Percentiles rank a stretch among this genome's conserved stretches.
phyloP scores from a whole-genome alignment of 208 protist species.

The Trichomonas tenax region DNA sequence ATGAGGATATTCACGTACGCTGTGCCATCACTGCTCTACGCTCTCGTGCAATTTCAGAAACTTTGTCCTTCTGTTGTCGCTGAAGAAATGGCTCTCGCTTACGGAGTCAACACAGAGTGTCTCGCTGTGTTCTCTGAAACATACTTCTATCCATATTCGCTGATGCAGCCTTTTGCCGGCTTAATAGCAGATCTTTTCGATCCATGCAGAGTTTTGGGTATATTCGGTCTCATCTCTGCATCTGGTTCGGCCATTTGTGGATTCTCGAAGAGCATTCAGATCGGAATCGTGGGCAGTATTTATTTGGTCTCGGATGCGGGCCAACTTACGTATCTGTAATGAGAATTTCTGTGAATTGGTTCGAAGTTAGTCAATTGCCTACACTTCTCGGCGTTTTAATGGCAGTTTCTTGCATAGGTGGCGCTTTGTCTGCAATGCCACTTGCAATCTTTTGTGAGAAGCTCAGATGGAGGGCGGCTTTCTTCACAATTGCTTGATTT shows the following conservation, averaged over 20 bases:
- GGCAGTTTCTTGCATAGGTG: background rate
- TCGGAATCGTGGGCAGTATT: background rate
- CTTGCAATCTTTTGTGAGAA: background rate
- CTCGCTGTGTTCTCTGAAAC: background rate
- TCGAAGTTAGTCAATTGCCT: background rate
- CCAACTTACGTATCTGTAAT: background rate
- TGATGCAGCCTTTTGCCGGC: background rate
- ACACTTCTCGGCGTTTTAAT: background rate
- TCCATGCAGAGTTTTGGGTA: background rate
- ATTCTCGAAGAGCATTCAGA: background rate
- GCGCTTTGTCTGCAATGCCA: background rate
- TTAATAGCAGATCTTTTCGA: background rate
- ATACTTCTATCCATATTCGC: background rate
- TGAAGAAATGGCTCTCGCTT: background rate
- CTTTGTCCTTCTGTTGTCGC: background rate
- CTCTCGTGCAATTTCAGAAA: background rate
- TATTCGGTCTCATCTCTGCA: background rate
- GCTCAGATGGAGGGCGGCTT: background rate
- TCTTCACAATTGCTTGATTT: background rate
- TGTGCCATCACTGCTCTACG: background rate
- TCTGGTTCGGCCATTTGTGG: background rate
- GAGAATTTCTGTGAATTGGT: background rate
- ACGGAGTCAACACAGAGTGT: background rate
- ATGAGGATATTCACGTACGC: background rate
- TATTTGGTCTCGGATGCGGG: background rate